A percentile compares a stretch with the other conserved stretches of the same genome.
Conservation (phyloP, 2,329 filamentous ascomycete genomes). For the Aureobasidium sp. region DNA sequence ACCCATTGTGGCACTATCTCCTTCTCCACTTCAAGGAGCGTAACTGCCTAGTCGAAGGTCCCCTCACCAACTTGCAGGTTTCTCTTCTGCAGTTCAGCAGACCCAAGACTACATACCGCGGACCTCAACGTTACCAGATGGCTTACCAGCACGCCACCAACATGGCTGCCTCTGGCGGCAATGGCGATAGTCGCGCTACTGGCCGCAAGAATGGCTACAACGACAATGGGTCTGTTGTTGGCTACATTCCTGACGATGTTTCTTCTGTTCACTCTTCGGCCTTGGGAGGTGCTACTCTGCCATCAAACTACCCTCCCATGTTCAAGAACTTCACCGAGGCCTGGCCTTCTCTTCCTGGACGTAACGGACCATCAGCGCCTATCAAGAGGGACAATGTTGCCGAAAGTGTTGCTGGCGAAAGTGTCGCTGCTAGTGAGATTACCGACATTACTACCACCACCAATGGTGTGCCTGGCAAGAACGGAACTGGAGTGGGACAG, state of each 20-base stretch:
- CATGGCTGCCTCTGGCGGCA: constrained; percentile 43
- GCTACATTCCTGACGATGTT: constrained; percentile 94
- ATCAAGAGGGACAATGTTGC: constrained; percentile 39
- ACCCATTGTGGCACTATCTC: constrained; percentile 94
- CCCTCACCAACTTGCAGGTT: constrained; percentile 89
- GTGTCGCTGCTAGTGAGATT: constrained; percentile 81
- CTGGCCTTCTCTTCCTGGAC: constrained; percentile 70
- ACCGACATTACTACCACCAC: constrained; percentile 75
- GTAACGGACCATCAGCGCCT: constrained; percentile 50
- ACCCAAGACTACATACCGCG: constrained; percentile 85
- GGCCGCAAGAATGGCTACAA: constrained; percentile 44
- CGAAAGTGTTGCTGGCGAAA: constrained; percentile 77
- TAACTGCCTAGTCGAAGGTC: constrained; percentile 92
- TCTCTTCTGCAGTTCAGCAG: constrained; percentile 91
- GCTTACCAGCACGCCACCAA: constrained; percentile 61
- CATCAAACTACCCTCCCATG: constrained; percentile 83
- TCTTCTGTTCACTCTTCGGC: constrained; percentile 93
- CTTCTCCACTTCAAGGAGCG: constrained; percentile 94
- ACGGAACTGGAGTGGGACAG: constrained; percentile 54
- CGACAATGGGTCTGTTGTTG: constrained; percentile 81
- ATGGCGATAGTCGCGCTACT: constrained; percentile 30
- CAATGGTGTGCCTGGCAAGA: constrained; percentile 48
- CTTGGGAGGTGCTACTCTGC: constrained; percentile 55
- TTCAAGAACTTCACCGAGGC: constrained; percentile 87
- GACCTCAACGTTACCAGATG: constrained; percentile 78